A percentile compares a stretch with the other conserved stretches of the same genome.
phyloP scores from a whole-genome alignment of 768 basidiomycete genomes.

The Kwoniella sp. region DNA sequence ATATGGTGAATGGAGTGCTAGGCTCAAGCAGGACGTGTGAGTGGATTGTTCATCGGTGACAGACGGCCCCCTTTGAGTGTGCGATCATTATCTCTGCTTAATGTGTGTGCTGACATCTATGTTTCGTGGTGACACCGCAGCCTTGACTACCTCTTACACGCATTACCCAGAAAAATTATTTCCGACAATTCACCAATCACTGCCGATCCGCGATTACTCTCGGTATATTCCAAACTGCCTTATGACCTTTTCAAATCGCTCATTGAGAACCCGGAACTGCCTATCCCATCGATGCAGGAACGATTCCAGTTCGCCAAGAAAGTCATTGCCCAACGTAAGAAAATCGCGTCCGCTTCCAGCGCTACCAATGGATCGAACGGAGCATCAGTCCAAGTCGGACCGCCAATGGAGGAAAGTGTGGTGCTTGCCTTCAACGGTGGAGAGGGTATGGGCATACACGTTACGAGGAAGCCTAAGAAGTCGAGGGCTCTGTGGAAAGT shows the following conservation, averaged over 20 bases:
- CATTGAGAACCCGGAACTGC: constrained; percentile 41
- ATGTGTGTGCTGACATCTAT: background rate
- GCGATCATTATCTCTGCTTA: background rate
- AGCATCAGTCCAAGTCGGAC: too few relatives aligned
- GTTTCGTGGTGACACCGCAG: constrained; percentile 16
- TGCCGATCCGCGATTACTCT: constrained; percentile 28
- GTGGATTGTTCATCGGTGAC: too few relatives aligned
- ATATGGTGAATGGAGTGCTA: constrained; percentile 40
- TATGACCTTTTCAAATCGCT: constrained; percentile 63
- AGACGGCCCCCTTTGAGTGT: too few relatives aligned
- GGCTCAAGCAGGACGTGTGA: constrained; percentile 48
- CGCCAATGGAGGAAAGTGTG: constrained; percentile 67
- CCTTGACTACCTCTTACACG: constrained; percentile 32
- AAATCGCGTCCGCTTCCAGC: constrained; percentile 33
- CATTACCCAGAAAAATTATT: constrained; percentile 20
- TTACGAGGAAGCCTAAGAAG: constrained; percentile 83
- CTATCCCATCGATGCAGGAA: constrained; percentile 71
- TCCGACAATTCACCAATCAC: constrained; percentile 10
- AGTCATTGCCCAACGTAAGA: constrained; percentile 78
- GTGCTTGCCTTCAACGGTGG: constrained; percentile 82
- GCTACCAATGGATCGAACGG: background rate
- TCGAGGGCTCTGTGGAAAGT: constrained; percentile 60
- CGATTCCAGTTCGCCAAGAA: constrained; percentile 92
- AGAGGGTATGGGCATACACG: constrained; percentile 71
- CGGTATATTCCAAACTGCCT: constrained; percentile 69